Evolutionary conservation across 1,284 basidiomycete species (phyloP).

Genomic region (Ceratobasidium theobromae): DNA sequence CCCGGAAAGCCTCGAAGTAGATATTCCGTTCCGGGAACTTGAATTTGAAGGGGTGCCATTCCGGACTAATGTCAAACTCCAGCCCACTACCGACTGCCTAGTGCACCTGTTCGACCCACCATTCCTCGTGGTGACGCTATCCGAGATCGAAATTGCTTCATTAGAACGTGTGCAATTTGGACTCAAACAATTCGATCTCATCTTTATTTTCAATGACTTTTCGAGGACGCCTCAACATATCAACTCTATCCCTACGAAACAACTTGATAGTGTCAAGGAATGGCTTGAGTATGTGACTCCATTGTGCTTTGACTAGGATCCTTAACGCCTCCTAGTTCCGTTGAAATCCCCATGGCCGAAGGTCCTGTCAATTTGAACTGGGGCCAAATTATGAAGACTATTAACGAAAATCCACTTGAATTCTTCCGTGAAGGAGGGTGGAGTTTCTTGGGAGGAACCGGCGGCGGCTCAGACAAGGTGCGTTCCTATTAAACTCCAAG

Average conservation of each 20-base stretch:
- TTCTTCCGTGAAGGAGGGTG: constrained; percentile 98
- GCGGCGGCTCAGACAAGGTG: constrained; percentile 60
- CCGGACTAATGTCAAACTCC: constrained; percentile 90
- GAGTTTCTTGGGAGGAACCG: constrained; percentile 83
- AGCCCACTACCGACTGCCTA: constrained; percentile 96
- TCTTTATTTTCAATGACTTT: constrained; percentile 96
- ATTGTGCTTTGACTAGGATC: constrained; percentile 15
- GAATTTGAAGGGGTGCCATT: constrained; percentile 98
- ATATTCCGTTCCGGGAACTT: constrained; percentile 96
- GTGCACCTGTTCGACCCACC: constrained; percentile 95
- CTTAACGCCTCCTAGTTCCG: constrained; percentile 61
- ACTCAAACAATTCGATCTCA: constrained; percentile 96
- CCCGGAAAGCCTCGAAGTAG: constrained; percentile 87
- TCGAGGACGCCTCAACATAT: constrained; percentile 89
- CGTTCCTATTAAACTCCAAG: constrained; percentile 33
- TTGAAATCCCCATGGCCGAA: constrained; percentile 95
- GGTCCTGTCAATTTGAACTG: constrained; percentile 98
- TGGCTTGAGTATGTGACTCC: constrained; percentile 87
- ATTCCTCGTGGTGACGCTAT: constrained; percentile 92
- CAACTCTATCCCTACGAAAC: constrained; percentile 89
- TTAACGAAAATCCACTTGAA: constrained; percentile 92
- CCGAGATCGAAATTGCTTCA: constrained; percentile 95
- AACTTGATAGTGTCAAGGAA: constrained; percentile 94
- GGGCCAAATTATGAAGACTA: constrained; percentile 96
- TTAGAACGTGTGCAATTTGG: constrained; percentile 97